Evolutionary conservation across 768 basidiomycete species (phyloP), one percentile per base, ranked within the genome.

Genomic region (Cystobasidium ongulense): DNA sequence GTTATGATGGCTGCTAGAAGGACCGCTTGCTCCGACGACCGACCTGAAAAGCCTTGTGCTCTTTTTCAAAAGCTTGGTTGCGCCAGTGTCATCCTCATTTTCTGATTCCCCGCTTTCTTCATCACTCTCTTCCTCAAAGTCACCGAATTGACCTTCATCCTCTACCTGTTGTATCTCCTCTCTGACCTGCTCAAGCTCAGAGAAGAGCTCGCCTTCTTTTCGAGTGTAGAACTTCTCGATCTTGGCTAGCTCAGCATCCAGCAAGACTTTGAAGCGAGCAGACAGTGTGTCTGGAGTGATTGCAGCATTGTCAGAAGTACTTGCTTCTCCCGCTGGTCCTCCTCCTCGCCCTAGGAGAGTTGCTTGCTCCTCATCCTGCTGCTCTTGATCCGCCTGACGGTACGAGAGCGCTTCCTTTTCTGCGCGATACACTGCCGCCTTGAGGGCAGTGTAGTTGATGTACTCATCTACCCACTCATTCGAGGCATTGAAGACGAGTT

Each of bases 221-320:
- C 81, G 78, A 59, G 85, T 85, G 80, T 97, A 98, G 80, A 98
- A 98, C 0, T 82, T 66, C 25, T 83, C 82, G 21, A 97, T 88
- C 85, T 93, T 96, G 78, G 84, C 83, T 35, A 94, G 84, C 78
- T 99, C 93, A 75, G 85, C 84, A 80, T 96, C 89, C 15, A 46
- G 57, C 53, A 54, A 33, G 41, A 70, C 17, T 72, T 66, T 33
- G 36, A 41, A 67, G 21, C 70, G 66, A 8, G 33, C 63, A 50
- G 72, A 36, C 17, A 64, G 39, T 25, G 43, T 27, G 29, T 64
- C 61, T 65, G 43, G 41, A 11, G 61, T 31, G 18, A 46, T 63
- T 23, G 5, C 23, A 41, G 29, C 25, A 50, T 38, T 27, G 25
- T 39, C 41, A 21, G 65, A 50, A 11, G 65, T 27, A 21, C 29